Conservation (phyloP, 202 grass and related monocot genomes). For the Miscanthus sacchariflorus region DNA sequence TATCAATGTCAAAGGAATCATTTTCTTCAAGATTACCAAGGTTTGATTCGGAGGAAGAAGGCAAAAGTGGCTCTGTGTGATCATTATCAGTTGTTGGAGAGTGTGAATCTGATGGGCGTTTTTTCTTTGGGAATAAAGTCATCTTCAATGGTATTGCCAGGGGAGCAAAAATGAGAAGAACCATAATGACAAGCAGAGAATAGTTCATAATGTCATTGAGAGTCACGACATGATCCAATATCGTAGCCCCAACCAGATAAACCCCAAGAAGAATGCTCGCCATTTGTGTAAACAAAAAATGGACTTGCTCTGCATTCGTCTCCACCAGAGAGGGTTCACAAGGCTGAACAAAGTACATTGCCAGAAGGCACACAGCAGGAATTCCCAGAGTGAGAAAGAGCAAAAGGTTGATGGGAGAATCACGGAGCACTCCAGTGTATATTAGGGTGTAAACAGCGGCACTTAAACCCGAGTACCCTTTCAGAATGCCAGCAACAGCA, state of each 20-base stretch:
- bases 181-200: conserved; percentile 69
- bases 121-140: conserved; percentile 76
- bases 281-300: conserved; percentile 80
- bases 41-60: conserved; percentile 59
- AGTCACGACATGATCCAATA: conserved; percentile 58
- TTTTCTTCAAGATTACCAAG: conserved; percentile 57
- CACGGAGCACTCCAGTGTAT: conserved; percentile 69
- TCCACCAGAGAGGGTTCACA: conserved; percentile 85
- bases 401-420: conserved; percentile 71
- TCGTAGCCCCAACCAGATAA: conserved; percentile 68
- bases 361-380: conserved; percentile 66
- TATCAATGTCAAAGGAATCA: conserved; percentile 71
- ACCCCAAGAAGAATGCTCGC: conserved; percentile 71
- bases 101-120: conserved; percentile 19
- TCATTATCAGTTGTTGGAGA: conserved; percentile 35
- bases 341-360: conserved; percentile 83
- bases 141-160: conserved; percentile 92
- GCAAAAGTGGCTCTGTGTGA: conserved; percentile 55
- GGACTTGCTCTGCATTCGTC: conserved; percentile 63
- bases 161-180: conserved; percentile 72
- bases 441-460: conserved; percentile 82
- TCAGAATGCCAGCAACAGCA: conserved; percentile 84
- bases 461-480: conserved; percentile 78
- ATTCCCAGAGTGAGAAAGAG: conserved; percentile 75
- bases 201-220: conserved; percentile 60